Evolutionary conservation across 805 yeast species (phyloP).

Genomic region (Sugiyamaella boreocaroliniensis): DNA sequence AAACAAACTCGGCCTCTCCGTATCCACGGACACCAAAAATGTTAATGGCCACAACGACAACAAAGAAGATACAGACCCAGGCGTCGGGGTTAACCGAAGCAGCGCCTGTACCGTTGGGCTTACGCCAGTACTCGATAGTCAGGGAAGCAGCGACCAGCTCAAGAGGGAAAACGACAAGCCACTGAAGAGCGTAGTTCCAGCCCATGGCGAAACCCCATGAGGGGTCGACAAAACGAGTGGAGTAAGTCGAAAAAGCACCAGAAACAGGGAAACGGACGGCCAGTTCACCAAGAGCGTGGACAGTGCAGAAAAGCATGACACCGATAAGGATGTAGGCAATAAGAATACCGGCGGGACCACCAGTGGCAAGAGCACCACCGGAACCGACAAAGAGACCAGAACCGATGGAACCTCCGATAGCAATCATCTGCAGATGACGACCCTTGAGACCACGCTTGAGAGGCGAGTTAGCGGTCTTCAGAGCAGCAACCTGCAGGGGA

Average conservation of each 20-base stretch:
- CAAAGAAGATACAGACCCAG: slow-evolving; percentile 48
- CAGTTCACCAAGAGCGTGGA: slow-evolving; percentile 62
- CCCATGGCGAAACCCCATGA: slow-evolving; percentile 63
- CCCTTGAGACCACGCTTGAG: slow-evolving; percentile 38
- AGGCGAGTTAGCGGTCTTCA: slow-evolving; percentile 48
- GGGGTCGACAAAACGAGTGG: slow-evolving; percentile 53
- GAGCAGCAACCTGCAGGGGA: slow-evolving; percentile 32
- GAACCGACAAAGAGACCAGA: slow-evolving; percentile 58
- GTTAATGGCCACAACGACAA: slow-evolving; percentile 40
- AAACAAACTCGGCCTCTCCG: slow-evolving; percentile 56
- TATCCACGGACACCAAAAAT: slow-evolving; percentile 47
- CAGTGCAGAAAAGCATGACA: slow-evolving; percentile 55
- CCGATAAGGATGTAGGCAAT: slow-evolving; percentile 58
- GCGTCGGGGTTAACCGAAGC: slow-evolving; percentile 49
- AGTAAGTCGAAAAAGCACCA: slow-evolving; percentile 52
- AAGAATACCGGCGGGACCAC: slow-evolving; percentile 52
- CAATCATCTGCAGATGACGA: slow-evolving; percentile 51
- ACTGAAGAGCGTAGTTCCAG: slow-evolving; percentile 59
- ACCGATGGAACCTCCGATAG: slow-evolving; percentile 82
- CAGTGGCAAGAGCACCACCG: slow-evolving; percentile 41
- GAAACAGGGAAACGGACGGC: slow-evolving; percentile 56
- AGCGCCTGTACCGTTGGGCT: slow-evolving; percentile 38
- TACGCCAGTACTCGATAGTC: slow-evolving; percentile 49
- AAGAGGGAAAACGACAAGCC: slow-evolving; percentile 54
- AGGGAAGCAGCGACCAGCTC: slow-evolving; percentile 56